These are phyloP conservation scores for Neurospora sublineolata DNA, from an alignment of 495 filamentous ascomycete species.

Conservation along the genomic window DNA sequence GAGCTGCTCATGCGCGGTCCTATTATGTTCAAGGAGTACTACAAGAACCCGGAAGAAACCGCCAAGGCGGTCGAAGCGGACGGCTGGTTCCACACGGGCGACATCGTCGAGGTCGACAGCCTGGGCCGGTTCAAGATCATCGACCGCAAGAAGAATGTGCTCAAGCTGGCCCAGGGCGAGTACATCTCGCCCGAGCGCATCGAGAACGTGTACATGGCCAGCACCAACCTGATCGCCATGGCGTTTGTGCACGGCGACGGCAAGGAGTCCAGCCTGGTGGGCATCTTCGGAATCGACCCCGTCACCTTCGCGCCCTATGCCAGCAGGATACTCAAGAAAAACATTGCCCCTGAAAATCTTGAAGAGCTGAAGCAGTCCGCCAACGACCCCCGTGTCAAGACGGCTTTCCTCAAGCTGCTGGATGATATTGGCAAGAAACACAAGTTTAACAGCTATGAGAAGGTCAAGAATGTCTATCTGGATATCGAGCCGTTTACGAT, in stretches of 20 bases:
- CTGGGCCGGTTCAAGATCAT: conserved; percentile 84
- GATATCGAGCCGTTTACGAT: conserved; percentile 85
- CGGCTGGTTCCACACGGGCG: conserved; percentile 95
- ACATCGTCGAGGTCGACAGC: conserved; percentile 74
- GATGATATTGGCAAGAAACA: conserved; percentile 70
- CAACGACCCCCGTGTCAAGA: conserved; percentile 54
- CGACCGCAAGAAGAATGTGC: conserved; percentile 94
- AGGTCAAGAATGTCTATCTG: conserved; percentile 61
- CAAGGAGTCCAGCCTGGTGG: conserved; percentile 71
- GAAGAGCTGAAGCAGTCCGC: conserved; percentile 54
- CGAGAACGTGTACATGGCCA: conserved; percentile 84
- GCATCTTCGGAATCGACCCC: conserved; percentile 76
- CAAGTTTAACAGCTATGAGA: conserved; percentile 84
- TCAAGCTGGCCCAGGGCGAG: conserved; percentile 95
- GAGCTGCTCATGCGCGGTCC: conserved; percentile 77
- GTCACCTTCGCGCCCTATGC: conserved; percentile 70
- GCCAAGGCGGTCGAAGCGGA: conserved; percentile 69
- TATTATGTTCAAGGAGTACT: conserved; percentile 73
- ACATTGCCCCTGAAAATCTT: conserved; percentile 49
- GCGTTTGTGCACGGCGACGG: conserved; percentile 90
- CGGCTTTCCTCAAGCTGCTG: conserved; percentile 66
- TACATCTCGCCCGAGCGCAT: conserved; percentile 96
- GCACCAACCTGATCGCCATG: conserved; percentile 61
- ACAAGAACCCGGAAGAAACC: conserved; percentile 79
- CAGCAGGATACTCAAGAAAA: conserved; percentile 57